Conservation (phyloP, 176 grass and related monocot genomes). For the Carex cristatella region DNA sequence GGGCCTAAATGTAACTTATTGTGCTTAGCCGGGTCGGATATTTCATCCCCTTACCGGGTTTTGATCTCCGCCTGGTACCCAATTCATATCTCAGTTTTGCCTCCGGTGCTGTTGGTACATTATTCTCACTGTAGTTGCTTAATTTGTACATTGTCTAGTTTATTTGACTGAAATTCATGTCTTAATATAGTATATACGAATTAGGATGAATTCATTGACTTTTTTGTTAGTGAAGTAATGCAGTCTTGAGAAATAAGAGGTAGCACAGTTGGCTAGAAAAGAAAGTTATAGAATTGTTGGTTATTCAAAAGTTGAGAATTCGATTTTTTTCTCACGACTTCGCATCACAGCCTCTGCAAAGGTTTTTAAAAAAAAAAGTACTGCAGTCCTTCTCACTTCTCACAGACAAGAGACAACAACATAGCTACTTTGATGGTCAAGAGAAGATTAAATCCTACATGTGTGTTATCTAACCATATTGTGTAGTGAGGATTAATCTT, state of each 20-base stretch:
- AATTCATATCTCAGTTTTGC: slow-evolving; percentile 86
- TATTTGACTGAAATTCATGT: too few species aligned
- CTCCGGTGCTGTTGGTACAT: slow-evolving; percentile 55
- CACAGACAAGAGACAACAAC: not conserved
- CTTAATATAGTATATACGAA: not conserved
- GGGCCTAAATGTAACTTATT: slow-evolving; percentile 73
- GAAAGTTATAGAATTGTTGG: too few species aligned
- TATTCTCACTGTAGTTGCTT: not conserved
- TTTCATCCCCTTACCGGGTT: slow-evolving; percentile 82
- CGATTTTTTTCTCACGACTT: slow-evolving; percentile 67
- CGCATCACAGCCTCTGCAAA: slow-evolving; percentile 34
- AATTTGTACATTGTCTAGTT: not conserved
- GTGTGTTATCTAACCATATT: slow-evolving; percentile 78
- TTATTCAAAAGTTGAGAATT: slow-evolving; percentile 38
- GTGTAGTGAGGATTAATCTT: slow-evolving; percentile 49
- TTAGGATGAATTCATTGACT: not conserved
- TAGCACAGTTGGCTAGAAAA: too few species aligned
- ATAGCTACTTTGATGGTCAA: slow-evolving; percentile 38
- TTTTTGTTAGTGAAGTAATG: not conserved
- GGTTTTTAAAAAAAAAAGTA: too few species aligned
- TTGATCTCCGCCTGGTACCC: slow-evolving; percentile 82
- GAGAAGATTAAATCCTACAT: slow-evolving; percentile 99
- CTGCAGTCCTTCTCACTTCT: too few species aligned
- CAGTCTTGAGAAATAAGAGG: not conserved
- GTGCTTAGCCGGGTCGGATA: slow-evolving; percentile 79